Evolutionary conservation across 371 early-diverging fungal species (phyloP).

Genomic region (Nematocida sp.): DNA sequence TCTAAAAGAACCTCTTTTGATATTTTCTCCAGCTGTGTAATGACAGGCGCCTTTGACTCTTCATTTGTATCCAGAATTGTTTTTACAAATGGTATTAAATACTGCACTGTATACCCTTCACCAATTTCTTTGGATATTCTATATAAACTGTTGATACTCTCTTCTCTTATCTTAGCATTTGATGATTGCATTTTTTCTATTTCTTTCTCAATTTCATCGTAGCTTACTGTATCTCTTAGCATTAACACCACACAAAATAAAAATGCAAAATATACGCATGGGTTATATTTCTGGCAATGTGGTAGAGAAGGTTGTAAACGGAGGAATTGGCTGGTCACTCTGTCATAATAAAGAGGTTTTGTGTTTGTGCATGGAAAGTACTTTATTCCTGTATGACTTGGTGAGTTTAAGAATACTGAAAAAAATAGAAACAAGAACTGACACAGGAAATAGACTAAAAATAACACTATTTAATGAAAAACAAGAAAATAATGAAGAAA

Average conservation of each 20-base stretch:
- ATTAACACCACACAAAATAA: constrained; percentile 16
- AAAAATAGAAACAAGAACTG: constrained; percentile 7
- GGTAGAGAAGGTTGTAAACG: neutral
- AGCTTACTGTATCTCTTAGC: constrained; percentile 21
- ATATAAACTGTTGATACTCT: constrained; percentile 36
- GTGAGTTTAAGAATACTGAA: neutral
- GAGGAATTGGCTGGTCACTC: constrained; percentile 7
- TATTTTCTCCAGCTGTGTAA: constrained; percentile 40
- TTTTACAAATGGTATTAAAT: constrained; percentile 52
- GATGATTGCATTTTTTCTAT: constrained; percentile 53
- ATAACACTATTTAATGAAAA: neutral
- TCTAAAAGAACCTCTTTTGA: constrained; percentile 30
- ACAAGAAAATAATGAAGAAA: neutral
- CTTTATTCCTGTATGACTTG: neutral
- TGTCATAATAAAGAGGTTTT: neutral
- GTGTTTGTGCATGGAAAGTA: neutral
- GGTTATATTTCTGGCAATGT: neutral
- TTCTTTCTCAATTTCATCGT: constrained; percentile 56
- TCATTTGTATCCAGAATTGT: constrained; percentile 57
- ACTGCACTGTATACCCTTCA: constrained; percentile 34
- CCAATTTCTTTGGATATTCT: constrained; percentile 47
- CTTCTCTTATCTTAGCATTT: constrained; percentile 40
- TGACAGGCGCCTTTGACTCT: constrained; percentile 43
- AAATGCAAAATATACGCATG: constrained; percentile 20
- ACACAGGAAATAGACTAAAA: neutral